A percentile compares a stretch with the other conserved stretches of the same genome.
phyloP scores from a whole-genome alignment of 768 basidiomycete genomes.

The Leccinum broughii region DNA sequence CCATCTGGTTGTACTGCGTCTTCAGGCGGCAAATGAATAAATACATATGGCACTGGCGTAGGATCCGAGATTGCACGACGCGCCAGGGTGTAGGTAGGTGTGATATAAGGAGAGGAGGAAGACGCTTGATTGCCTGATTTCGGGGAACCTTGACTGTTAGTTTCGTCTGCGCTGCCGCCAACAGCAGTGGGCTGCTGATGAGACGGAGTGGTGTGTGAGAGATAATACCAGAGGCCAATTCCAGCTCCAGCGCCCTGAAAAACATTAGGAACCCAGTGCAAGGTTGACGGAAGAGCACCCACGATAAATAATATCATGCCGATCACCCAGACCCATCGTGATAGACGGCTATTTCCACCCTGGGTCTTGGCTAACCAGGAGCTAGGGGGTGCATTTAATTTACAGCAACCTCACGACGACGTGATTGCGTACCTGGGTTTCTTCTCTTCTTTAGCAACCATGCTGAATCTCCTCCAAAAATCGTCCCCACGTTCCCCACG shows the following conservation, averaged over 20 bases:
- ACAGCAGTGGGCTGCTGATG: conserved; percentile 59
- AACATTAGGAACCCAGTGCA: neutral
- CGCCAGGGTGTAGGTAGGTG: conserved; percentile 62
- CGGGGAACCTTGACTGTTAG: conserved; percentile 18
- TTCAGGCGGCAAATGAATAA: conserved; percentile 10
- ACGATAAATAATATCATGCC: conserved; percentile 61
- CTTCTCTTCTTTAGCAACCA: conserved; percentile 72
- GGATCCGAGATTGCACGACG: conserved; percentile 34
- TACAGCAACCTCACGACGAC: neutral
- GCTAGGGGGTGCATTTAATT: conserved; percentile 33
- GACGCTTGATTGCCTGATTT: conserved; percentile 14
- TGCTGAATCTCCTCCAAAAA: conserved; percentile 86
- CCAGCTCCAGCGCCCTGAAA: conserved; percentile 51
- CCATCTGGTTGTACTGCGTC: conserved; percentile 1
- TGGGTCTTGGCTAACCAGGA: conserved; percentile 71
- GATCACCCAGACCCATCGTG: conserved; percentile 69
- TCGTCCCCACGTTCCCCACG: conserved; percentile 78
- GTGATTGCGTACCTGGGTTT: conserved; percentile 43
- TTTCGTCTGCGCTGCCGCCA: conserved; percentile 60
- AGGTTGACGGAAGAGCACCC: conserved; percentile 21
- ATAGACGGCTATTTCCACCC: conserved; percentile 49
- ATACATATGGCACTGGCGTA: conserved; percentile 14
- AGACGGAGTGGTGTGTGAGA: conserved; percentile 49
- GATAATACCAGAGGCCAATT: conserved; percentile 59
- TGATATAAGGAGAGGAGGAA: conserved; percentile 43